Percentiles rank a stretch among this genome's conserved stretches.
phyloP scores from a whole-genome alignment of 495 filamentous ascomycete species.

The Pseudoneurospora amorphoporcata region DNA sequence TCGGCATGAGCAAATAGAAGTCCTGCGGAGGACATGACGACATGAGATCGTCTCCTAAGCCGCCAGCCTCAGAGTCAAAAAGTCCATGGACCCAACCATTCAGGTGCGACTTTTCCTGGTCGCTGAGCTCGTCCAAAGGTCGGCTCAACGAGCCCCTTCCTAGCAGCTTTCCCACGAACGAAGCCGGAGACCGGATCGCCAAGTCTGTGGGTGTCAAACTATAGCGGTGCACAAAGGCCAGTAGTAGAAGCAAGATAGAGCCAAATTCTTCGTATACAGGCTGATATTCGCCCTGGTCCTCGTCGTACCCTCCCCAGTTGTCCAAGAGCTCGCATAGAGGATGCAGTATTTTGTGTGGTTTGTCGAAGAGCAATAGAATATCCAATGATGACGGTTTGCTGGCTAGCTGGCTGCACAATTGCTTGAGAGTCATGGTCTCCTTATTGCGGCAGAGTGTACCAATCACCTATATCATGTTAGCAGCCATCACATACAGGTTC shows the following conservation, averaged over 20 bases:
- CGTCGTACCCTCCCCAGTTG: conserved; percentile 76
- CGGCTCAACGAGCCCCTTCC: conserved; percentile 50
- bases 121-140: conserved; percentile 53
- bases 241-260: conserved; percentile 69
- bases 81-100: conserved; percentile 79
- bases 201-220: conserved; percentile 59
- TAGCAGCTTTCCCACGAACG: conserved; percentile 73
- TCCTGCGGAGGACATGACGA: conserved; percentile 84
- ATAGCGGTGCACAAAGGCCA: conserved; percentile 79
- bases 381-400: conserved; percentile 71
- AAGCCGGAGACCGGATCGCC: conserved; percentile 46
- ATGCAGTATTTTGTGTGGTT: conserved; percentile 60
- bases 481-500: background rate
- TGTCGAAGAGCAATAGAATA: conserved; percentile 78
- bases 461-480: conserved; percentile 49
- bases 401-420: conserved; percentile 69
- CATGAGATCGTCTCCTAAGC: conserved; percentile 72
- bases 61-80: conserved; percentile 73
- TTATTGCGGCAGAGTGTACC: conserved; percentile 65
- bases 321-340: conserved; percentile 80
- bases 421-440: conserved; percentile 86
- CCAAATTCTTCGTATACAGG: conserved; percentile 97
- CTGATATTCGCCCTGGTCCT: conserved; percentile 90
- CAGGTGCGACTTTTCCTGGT: conserved; percentile 68
- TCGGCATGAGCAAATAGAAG: conserved; percentile 85